Evolutionary conservation across 352 stramenopile genomes (phyloP).

Genomic region (Phytophthora foliorum): DNA sequence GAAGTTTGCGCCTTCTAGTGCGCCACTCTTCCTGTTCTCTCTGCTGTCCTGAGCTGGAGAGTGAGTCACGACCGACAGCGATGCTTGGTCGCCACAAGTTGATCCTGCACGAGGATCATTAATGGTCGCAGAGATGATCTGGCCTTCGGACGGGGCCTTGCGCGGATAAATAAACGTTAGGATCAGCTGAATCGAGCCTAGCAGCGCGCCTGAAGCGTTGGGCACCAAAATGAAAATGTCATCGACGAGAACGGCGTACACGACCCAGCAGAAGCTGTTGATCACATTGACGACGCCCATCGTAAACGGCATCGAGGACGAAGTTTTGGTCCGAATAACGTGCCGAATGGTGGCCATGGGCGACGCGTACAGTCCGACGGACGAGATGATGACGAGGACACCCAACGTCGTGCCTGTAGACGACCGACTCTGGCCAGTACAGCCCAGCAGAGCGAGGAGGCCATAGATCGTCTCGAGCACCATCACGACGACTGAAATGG

Average conservation of each 20-base stretch:
- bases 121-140: conserved; percentile 30
- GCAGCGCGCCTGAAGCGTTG: conserved; percentile 42
- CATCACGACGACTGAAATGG: conserved; percentile 35
- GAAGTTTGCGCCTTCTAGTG: conserved; percentile 16
- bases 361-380: conserved; percentile 39
- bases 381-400: conserved; percentile 46
- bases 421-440: conserved; percentile 39
- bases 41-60: conserved; percentile 19
- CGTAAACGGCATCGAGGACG: conserved; percentile 57
- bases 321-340: conserved; percentile 51
- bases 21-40: conserved; percentile 16
- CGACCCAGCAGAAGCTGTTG: conserved; percentile 60
- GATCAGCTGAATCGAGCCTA: conserved; percentile 41
- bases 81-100: conserved; percentile 14
- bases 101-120: conserved; percentile 19
- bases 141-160: conserved; percentile 28
- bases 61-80: conserved; percentile 29
- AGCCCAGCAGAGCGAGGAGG: conserved; percentile 29
- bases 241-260: conserved; percentile 39
- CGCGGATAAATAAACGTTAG: conserved; percentile 45
- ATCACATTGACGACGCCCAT: conserved; percentile 48
- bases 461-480: conserved; percentile 42
- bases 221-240: conserved; percentile 56
- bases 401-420: conserved; percentile 43
- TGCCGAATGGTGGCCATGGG: conserved; percentile 47